Evolutionary conservation across 2,329 filamentous ascomycete genomes (phyloP), one percentile per base, ranked within the genome.

Genomic region (Rutstroemia sydowiana): DNA sequence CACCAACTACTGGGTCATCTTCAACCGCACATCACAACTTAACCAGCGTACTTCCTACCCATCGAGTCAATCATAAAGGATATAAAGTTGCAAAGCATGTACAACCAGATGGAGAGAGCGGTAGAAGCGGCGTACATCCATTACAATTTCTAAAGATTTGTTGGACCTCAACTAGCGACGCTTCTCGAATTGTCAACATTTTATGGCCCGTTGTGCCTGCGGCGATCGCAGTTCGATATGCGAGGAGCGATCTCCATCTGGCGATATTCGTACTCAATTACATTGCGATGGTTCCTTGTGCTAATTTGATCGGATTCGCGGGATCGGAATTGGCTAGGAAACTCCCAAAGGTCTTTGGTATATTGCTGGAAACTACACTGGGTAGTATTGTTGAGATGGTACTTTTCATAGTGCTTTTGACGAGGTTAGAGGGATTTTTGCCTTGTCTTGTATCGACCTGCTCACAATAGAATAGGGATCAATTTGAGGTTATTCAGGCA

Each of bases 351-450:
- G 85, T 88, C 8, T 68, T 83, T 45, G 84, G 82, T 23, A 75
- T 87, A 10, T 66, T 87, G 55, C 65, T 74, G 14, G 79, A 84
- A 62, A 81, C 77, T 1, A 81, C 78, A 60, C 68, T 90, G 47
- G 87, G 85, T 2, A 87, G 86, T 0, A 70, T 90, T 9, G 87
- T 93, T 48, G 88, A 95, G 65, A 84, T 95, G 52, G 79, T 95
- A 43, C 71, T 95, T 28, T 93, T 95, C 69, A 85, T 92, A 73
- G 78, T 91, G 2, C 71, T 95, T 41, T 74, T 93, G 4, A 67
- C 66, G 10, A 68, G 72, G 2, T 52, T 45, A 39, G 48, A 21
- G 23, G 4, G 23, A 26, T 26, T 26, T 26, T 8, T 8, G 23
- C 23, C 23, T 8, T 4, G 23, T 4, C 23, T 26, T 26, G 23